These are phyloP conservation scores for Annulohypoxylon bovei DNA, from an alignment of 495 filamentous ascomycete species.

Conservation along the genomic window DNA sequence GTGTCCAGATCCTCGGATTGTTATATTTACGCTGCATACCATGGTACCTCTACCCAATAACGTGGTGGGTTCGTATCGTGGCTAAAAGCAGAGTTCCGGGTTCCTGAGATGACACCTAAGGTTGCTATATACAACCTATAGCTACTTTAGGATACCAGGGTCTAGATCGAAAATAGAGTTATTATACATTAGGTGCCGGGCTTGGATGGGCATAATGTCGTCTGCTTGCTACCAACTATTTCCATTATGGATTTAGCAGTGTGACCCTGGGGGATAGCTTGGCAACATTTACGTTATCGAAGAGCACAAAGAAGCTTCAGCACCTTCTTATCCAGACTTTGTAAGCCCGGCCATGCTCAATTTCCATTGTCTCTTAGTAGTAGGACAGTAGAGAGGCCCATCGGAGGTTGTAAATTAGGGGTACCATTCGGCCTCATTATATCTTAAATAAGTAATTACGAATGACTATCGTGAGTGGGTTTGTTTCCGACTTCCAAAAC, in stretches of 20 bases:
- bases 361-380: neutral
- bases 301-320: neutral
- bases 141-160: neutral
- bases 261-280: neutral
- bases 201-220: slow-evolving; percentile 3
- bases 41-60: slow-evolving; percentile 18
- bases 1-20: slow-evolving; percentile 18
- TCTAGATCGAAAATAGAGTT: slow-evolving; percentile 25
- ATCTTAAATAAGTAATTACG: neutral
- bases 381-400: neutral
- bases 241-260: neutral
- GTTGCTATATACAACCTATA: slow-evolving; percentile 18
- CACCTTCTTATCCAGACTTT: slow-evolving; percentile 10
- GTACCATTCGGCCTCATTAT: neutral
- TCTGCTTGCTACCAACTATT: slow-evolving; percentile 3
- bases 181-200: slow-evolving; percentile 2
- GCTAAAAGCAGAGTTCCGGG: slow-evolving; percentile 36
- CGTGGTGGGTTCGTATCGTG: slow-evolving; percentile 8
- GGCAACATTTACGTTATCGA: slow-evolving; percentile 5
- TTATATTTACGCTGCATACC: slow-evolving; percentile 17
- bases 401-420: neutral
- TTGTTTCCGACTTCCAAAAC: neutral
- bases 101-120: slow-evolving; percentile 21
- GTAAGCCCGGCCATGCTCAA: neutral
- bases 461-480: neutral